Evolutionary conservation across 1,139 yeast genomes (phyloP).

Genomic region (Hanseniaspora sp.): DNA sequence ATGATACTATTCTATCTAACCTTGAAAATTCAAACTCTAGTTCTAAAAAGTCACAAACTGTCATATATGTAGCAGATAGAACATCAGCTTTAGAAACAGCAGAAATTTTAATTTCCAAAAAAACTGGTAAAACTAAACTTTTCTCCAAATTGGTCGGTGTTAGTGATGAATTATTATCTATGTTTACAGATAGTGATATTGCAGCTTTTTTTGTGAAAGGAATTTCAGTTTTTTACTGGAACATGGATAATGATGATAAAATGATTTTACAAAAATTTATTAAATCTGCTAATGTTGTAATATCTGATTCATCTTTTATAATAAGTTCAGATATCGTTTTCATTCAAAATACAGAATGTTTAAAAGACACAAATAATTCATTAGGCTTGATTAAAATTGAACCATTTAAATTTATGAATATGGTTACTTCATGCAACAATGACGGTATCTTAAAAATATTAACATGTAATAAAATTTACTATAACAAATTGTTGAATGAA

Average conservation of each 20-base stretch:
- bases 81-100: constrained; percentile 46
- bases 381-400: constrained; percentile 62
- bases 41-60: background rate
- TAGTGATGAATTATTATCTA: constrained; percentile 36
- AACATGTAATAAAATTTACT: constrained; percentile 52
- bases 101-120: constrained; percentile 34
- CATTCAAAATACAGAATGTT: constrained; percentile 60
- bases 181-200: constrained; percentile 41
- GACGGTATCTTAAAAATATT: constrained; percentile 37
- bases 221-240: constrained; percentile 53
- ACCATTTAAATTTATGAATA: constrained; percentile 40
- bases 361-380: constrained; percentile 64
- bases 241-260: constrained; percentile 47
- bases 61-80: constrained; percentile 51
- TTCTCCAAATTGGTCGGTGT: constrained; percentile 29
- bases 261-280: constrained; percentile 36
- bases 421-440: constrained; percentile 27
- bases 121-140: constrained; percentile 32
- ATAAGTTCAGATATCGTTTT: constrained; percentile 40
- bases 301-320: constrained; percentile 38
- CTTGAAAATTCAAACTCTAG: background rate
- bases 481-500: constrained; percentile 57
- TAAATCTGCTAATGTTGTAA: constrained; percentile 40
- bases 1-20: background rate
- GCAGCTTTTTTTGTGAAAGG: constrained; percentile 44